Conservation (phyloP, 2,329 filamentous ascomycete species). For the Drechslerella coelobrocha region DNA sequence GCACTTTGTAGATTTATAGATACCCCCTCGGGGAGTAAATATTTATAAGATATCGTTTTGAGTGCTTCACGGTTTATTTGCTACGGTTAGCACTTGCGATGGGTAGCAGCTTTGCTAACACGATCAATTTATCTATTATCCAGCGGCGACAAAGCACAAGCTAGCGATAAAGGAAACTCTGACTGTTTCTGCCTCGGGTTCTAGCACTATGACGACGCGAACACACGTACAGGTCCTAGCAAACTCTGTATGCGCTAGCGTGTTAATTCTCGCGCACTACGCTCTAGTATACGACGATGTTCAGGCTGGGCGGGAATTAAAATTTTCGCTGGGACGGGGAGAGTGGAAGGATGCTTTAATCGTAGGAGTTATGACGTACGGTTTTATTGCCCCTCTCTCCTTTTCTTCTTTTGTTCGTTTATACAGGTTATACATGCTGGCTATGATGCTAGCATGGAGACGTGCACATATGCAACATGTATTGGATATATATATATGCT, state of each 20-base stretch:
- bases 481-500: background rate
- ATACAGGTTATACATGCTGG: background rate
- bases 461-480: background rate
- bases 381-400: background rate
- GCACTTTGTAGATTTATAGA: no score
- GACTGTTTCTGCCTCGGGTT: slow-evolving; percentile 76
- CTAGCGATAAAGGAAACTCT: slow-evolving; percentile 81
- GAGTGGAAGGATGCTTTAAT: slow-evolving; percentile 34
- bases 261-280: slow-evolving; percentile 63
- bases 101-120: slow-evolving; percentile 40
- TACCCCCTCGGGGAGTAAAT: no score
- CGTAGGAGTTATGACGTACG: slow-evolving; percentile 46
- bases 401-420: slow-evolving; percentile 2
- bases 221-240: slow-evolving; percentile 68
- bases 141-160: slow-evolving; percentile 69
- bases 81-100: background rate
- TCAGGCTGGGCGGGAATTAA: slow-evolving; percentile 61
- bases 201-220: slow-evolving; percentile 43
- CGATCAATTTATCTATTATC: background rate
- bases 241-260: slow-evolving; percentile 80
- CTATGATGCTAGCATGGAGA: background rate
- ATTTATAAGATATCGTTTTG: no score
- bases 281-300: slow-evolving; percentile 67
- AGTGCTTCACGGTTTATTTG: no score
- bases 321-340: slow-evolving; percentile 13